Percentiles rank a stretch among this genome's conserved stretches.
phyloP scores from a whole-genome alignment of 805 yeast species.

The Hanseniaspora valbyensis region DNA sequence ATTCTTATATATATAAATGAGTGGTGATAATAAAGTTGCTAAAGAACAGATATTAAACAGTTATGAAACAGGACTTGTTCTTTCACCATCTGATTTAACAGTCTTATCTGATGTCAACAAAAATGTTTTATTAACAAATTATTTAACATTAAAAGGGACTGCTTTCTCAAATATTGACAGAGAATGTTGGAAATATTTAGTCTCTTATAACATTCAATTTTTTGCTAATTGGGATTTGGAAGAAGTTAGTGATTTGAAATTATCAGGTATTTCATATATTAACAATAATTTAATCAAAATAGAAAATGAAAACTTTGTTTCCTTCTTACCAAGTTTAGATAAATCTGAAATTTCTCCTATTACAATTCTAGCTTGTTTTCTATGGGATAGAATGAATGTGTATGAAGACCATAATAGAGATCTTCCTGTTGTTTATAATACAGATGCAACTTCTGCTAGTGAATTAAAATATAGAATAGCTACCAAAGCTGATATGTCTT shows the following conservation, averaged over 20 bases:
- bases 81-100: neutral
- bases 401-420: conserved; percentile 13
- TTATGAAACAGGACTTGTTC: neutral
- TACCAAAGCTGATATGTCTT: neutral
- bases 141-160: conserved; percentile 12
- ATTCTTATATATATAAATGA: neutral
- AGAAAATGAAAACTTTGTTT: conserved; percentile 6
- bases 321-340: conserved; percentile 5
- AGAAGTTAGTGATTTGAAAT: conserved; percentile 5
- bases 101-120: conserved; percentile 5
- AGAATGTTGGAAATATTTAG: conserved; percentile 14
- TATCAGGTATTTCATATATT: neutral
- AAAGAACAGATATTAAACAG: neutral
- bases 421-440: conserved; percentile 5
- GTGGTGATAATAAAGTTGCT: neutral
- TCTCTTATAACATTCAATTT: conserved; percentile 8
- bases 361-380: conserved; percentile 10
- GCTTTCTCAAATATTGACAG: conserved; percentile 10
- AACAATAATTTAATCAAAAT: conserved; percentile 3
- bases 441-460: neutral
- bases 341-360: conserved; percentile 13
- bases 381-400: conserved; percentile 13
- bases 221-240: conserved; percentile 12
- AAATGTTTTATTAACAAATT: conserved; percentile 11
- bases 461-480: conserved; percentile 12